Percentiles rank a stretch among this genome's conserved stretches.
Conservation (phyloP, 495 filamentous ascomycete genomes). For the Massariosphaeria phaeospora region DNA sequence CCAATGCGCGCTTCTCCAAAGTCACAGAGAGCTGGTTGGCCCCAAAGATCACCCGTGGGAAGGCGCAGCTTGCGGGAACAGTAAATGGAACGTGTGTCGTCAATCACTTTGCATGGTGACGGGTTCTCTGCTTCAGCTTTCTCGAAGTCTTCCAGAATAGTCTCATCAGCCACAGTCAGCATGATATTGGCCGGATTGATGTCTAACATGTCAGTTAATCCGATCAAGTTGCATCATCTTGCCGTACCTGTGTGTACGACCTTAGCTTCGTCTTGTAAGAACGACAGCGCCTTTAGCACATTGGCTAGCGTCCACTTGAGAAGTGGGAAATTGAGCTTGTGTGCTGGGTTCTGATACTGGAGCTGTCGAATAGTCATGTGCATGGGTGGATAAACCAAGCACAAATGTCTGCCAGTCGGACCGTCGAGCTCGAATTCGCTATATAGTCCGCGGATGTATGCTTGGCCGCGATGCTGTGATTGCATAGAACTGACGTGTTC, state of each 20-base stretch:
- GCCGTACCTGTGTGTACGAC: conserved; percentile 27
- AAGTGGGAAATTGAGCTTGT: conserved; percentile 14
- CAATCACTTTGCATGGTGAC: conserved; percentile 23
- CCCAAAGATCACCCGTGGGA: conserved; percentile 19
- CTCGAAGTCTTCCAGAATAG: conserved; percentile 21
- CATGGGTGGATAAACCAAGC: conserved; percentile 29
- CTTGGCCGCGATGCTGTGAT: conserved; percentile 24
- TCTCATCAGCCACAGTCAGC: conserved; percentile 19
- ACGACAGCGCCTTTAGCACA: conserved; percentile 18
- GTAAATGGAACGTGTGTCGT: conserved; percentile 24
- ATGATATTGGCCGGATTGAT: conserved; percentile 29
- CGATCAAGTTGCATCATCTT: conserved; percentile 14
- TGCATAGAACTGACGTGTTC: conserved; percentile 23
- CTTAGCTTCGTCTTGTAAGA: conserved; percentile 27
- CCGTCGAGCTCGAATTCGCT: conserved; percentile 19
- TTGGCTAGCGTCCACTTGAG: conserved; percentile 20
- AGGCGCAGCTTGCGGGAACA: conserved; percentile 19
- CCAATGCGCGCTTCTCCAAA: conserved; percentile 32
- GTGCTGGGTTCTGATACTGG: conserved; percentile 20
- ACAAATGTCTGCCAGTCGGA: conserved; percentile 22
- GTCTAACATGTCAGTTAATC: conserved; percentile 12
- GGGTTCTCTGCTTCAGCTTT: conserved; percentile 21
- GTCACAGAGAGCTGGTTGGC: conserved; percentile 27
- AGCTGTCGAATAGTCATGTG: conserved; percentile 30
- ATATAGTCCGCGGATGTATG: conserved; percentile 22